Evolutionary conservation across 2,329 filamentous ascomycete genomes (phyloP).

Genomic region (Phoma sp.): DNA sequence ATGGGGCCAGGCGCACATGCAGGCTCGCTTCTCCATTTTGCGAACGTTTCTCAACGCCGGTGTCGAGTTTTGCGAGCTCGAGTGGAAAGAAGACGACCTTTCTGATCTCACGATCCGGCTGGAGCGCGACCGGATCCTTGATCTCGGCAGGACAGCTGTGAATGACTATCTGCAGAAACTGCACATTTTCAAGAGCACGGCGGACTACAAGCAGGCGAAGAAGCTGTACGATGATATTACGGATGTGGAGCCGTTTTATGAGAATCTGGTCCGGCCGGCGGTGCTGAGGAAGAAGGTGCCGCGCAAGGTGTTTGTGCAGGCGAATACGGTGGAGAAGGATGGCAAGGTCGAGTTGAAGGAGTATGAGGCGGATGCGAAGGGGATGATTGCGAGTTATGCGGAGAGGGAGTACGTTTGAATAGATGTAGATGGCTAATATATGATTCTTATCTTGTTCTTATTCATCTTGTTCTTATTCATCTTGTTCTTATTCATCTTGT

Average conservation of each 20-base stretch:
- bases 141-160: constrained; percentile 81
- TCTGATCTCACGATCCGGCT: constrained; percentile 83
- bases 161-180: constrained; percentile 88
- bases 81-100: constrained; percentile 76
- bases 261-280: constrained; percentile 76
- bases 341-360: constrained; percentile 73
- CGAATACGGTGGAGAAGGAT: constrained; percentile 74
- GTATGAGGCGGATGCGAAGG: constrained; percentile 81
- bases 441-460: no score
- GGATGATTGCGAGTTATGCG: constrained; percentile 63
- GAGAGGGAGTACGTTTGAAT: constrained; percentile 47
- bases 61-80: constrained; percentile 84
- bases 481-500: no score
- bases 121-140: constrained; percentile 86
- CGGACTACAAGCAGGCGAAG: constrained; percentile 79
- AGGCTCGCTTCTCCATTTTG: constrained; percentile 88
- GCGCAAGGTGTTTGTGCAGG: constrained; percentile 92
- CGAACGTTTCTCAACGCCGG: constrained; percentile 84
- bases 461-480: no score
- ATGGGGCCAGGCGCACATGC: constrained; percentile 89
- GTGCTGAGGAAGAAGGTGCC: constrained; percentile 81
- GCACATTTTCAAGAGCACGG: constrained; percentile 91
- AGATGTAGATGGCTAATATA: no score
- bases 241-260: constrained; percentile 84
- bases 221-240: constrained; percentile 86